These are phyloP conservation scores for Nakaseomyces bracarensis DNA, from an alignment of 1,139 yeast genomes.

Conservation along the genomic window DNA sequence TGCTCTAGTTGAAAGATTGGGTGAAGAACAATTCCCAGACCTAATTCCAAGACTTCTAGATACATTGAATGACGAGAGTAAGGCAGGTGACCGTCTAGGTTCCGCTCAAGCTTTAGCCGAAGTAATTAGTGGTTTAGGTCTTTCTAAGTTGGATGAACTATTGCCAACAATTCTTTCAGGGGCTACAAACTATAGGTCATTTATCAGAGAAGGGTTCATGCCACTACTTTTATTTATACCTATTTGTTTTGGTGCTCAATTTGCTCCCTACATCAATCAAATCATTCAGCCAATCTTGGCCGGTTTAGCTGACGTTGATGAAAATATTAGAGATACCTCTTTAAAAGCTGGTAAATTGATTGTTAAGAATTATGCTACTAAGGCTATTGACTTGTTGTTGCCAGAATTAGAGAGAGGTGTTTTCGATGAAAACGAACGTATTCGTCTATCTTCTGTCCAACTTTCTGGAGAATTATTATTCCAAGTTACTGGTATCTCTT, in stretches of 20 bases:
- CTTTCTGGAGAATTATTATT: constrained; percentile 93
- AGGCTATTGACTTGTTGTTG: constrained; percentile 84
- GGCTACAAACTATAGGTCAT: constrained; percentile 56
- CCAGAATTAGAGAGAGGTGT: constrained; percentile 92
- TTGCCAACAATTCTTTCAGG: constrained; percentile 73
- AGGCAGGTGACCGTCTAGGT: constrained; percentile 89
- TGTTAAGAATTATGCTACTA: constrained; percentile 84
- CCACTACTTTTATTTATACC: constrained; percentile 86
- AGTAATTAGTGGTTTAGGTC: constrained; percentile 85
- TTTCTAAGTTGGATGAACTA: constrained; percentile 77
- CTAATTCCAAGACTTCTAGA: constrained; percentile 73
- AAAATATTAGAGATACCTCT: constrained; percentile 80
- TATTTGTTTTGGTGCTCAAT: constrained; percentile 87
- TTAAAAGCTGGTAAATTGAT: constrained; percentile 88
- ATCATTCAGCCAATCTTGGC: constrained; percentile 85
- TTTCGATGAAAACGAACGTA: constrained; percentile 74
- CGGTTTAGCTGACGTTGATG: constrained; percentile 86
- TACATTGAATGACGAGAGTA: constrained; percentile 71
- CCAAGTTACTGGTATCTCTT: constrained; percentile 86
- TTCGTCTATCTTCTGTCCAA: constrained; percentile 88
- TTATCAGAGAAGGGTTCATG: constrained; percentile 87
- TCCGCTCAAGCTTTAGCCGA: constrained; percentile 97
- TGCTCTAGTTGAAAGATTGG: constrained; percentile 88
- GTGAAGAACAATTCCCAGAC: constrained; percentile 92
- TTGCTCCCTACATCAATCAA: constrained; percentile 77